Percentiles rank a stretch among this genome's conserved stretches.
Evolutionary conservation across 1,284 basidiomycete genomes (phyloP).

Genomic region (Ganoderma meredithae): DNA sequence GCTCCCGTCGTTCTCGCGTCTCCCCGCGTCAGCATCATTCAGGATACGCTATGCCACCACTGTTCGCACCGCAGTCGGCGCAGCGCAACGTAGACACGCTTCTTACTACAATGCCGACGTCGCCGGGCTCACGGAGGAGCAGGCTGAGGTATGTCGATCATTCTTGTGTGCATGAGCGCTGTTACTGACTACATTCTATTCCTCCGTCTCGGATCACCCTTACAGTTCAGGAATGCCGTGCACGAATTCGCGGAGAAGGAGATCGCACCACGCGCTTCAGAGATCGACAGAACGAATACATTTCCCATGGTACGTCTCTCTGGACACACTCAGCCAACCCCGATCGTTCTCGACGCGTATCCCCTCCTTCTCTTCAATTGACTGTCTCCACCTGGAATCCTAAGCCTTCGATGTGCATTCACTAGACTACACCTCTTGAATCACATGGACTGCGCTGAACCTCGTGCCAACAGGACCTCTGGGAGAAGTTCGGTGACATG

Average conservation of each 20-base stretch:
- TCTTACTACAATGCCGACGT: slow-evolving; percentile 80
- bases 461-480: slow-evolving; percentile 69
- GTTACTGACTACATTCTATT: not conserved
- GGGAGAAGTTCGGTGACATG: slow-evolving; percentile 91
- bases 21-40: not conserved
- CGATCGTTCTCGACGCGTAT: not conserved
- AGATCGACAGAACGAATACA: slow-evolving; percentile 85
- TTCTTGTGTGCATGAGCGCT: not conserved
- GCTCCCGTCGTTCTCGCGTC: slow-evolving; percentile 15
- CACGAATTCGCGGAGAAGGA: slow-evolving; percentile 81
- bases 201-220: not conserved
- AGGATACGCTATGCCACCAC: slow-evolving; percentile 6
- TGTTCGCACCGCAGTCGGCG: not conserved
- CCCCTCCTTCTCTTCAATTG: not conserved
- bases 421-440: not conserved
- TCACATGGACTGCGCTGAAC: not conserved
- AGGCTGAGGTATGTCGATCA: slow-evolving; percentile 71
- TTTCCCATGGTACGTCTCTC: slow-evolving; percentile 65
- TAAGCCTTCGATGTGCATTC: not conserved
- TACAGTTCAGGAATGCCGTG: slow-evolving; percentile 82
- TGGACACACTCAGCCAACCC: not conserved
- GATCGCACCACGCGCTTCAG: slow-evolving; percentile 82
- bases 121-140: slow-evolving; percentile 85
- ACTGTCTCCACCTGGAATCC: not conserved
- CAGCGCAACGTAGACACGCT: slow-evolving; percentile 45